Conservation (phyloP, 163 green algal genomes). For the Chlorella variabilis region DNA sequence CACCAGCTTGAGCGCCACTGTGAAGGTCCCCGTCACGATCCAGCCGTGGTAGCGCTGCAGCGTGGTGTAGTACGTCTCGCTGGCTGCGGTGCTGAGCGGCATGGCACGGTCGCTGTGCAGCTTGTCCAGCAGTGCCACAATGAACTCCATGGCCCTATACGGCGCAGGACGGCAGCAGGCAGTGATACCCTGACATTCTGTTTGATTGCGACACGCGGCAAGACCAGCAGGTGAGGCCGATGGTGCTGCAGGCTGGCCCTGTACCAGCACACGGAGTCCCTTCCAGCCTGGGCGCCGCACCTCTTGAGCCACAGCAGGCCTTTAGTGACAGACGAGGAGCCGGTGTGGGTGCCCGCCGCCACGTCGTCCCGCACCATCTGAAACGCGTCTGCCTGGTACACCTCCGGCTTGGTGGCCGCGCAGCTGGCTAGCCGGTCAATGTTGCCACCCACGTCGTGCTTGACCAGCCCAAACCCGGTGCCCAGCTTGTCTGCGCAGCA, state of each 20-base stretch:
- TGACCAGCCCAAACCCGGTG: conserved; percentile 74
- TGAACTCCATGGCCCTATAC: conserved; percentile 83
- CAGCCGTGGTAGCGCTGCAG: conserved; percentile 77
- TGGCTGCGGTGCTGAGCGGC: conserved; percentile 60
- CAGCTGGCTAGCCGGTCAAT: conserved; percentile 74
- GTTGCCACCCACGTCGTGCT: conserved; percentile 79
- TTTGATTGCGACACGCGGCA: no score
- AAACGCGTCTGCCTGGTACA: conserved; percentile 65
- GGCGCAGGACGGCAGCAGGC: not conserved
- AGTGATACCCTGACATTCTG: no score
- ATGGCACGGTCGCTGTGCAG: conserved; percentile 54
- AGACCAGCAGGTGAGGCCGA: no score
- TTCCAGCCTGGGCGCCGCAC: conserved; percentile 57
- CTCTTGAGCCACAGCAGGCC: conserved; percentile 88
- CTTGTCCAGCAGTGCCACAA: conserved; percentile 65
- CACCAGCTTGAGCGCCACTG: conserved; percentile 60
- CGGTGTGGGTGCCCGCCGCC: conserved; percentile 48
- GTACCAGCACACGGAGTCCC: not conserved
- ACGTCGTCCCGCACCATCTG: conserved; percentile 83
- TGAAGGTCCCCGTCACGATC: conserved; percentile 76
- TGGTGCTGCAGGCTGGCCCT: not conserved
- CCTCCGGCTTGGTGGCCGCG: conserved; percentile 51
- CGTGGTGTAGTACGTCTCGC: conserved; percentile 73
- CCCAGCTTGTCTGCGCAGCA: conserved; percentile 79
- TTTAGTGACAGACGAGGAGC: conserved; percentile 73